Conservation (phyloP, 176 grass and related monocot species). For the Cenchrus americanus region DNA sequence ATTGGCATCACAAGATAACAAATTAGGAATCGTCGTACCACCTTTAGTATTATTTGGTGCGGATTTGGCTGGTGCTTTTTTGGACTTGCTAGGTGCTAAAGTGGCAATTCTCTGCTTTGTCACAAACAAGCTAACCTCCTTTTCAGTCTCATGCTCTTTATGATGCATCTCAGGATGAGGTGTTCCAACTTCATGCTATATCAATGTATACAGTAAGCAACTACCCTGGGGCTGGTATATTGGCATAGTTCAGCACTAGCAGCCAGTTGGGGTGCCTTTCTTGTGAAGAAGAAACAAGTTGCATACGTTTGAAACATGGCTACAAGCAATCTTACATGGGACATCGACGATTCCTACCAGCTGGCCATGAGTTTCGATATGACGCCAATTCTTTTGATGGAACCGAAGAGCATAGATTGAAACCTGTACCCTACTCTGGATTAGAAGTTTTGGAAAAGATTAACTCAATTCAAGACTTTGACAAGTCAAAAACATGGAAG, state of each 20-base stretch:
- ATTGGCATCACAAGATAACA: too few species aligned
- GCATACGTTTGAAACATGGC: background rate
- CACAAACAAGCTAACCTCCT: background rate
- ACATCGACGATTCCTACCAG: background rate
- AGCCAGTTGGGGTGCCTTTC: background rate
- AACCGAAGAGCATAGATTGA: constrained; percentile 1
- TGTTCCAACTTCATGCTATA: constrained; percentile 13
- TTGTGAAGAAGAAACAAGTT: constrained; percentile 15
- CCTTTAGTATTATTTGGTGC: background rate
- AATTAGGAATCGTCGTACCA: background rate
- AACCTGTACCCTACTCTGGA: background rate
- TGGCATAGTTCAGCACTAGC: background rate
- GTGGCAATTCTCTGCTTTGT: background rate
- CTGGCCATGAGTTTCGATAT: background rate
- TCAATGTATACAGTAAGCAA: background rate
- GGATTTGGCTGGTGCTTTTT: constrained; percentile 3
- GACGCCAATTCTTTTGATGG: constrained; percentile 10
- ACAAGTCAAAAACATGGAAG: constrained; percentile 9
- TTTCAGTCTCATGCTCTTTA: constrained; percentile 6
- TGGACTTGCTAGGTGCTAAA: background rate
- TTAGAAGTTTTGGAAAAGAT: constrained; percentile 6
- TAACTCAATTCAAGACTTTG: background rate
- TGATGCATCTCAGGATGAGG: constrained; percentile 32
- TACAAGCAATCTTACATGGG: constrained; percentile 1
- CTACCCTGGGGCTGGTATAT: background rate